Conservation (phyloP, 139 green algal genomes). For the Chlamydomonas incerta region DNA sequence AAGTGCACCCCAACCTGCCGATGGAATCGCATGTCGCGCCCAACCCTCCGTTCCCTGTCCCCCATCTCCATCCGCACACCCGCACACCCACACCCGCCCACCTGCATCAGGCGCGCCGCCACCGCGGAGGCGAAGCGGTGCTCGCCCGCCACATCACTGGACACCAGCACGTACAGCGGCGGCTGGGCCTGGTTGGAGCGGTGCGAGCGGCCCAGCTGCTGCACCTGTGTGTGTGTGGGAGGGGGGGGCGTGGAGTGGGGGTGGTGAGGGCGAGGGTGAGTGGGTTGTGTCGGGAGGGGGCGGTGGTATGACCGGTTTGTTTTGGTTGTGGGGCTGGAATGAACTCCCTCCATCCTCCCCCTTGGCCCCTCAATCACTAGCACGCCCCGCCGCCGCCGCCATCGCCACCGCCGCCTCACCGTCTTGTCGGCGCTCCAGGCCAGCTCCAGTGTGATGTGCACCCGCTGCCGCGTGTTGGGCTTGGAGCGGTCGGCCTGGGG, state of each 20-base stretch:
- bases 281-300: too few species aligned
- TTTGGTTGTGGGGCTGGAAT: too few species aligned
- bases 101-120: constrained; percentile 59
- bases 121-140: constrained; percentile 67
- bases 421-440: constrained; percentile 74
- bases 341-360: neutral
- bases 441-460: constrained; percentile 77
- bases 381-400: too few species aligned
- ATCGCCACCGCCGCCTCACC: constrained; percentile 25
- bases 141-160: constrained; percentile 71
- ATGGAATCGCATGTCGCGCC: too few species aligned
- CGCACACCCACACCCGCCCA: too few species aligned
- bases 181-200: constrained; percentile 78
- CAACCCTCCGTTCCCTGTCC: too few species aligned
- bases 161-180: constrained; percentile 79
- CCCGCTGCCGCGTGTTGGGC: constrained; percentile 60
- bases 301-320: too few species aligned
- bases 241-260: neutral
- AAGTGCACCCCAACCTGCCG: too few species aligned
- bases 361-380: too few species aligned
- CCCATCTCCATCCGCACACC: too few species aligned
- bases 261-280: neutral
- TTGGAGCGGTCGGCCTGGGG: constrained; percentile 56
- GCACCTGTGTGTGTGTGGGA: constrained; percentile 20
- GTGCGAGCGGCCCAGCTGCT: constrained; percentile 60